Conservation (phyloP, 768 basidiomycete species). For the Pulveroboletus sp. region DNA sequence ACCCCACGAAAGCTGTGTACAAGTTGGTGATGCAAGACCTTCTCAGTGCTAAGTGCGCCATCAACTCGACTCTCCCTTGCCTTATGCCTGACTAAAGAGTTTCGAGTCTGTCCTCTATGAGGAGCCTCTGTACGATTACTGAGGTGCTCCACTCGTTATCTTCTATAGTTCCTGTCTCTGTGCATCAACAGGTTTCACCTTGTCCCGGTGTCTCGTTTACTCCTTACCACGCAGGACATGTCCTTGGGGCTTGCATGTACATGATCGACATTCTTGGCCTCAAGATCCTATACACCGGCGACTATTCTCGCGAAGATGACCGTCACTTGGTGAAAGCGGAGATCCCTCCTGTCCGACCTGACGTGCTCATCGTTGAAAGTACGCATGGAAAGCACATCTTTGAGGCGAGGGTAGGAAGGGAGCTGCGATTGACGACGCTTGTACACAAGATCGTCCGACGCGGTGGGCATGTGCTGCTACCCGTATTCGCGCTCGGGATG, state of each 20-base stretch:
- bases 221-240: constrained; percentile 96
- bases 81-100: constrained; percentile 21
- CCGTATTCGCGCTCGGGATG: constrained; percentile 89
- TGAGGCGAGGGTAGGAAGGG: constrained; percentile 83
- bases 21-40: constrained; percentile 99
- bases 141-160: constrained; percentile 82
- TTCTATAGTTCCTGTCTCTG: constrained; percentile 86
- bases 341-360: constrained; percentile 82
- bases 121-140: constrained; percentile 67
- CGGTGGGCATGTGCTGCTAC: constrained; percentile 91
- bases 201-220: constrained; percentile 91
- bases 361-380: constrained; percentile 94
- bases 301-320: constrained; percentile 96
- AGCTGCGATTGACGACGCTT: constrained; percentile 81
- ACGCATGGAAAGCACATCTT: constrained; percentile 93
- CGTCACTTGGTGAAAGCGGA: constrained; percentile 94
- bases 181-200: constrained; percentile 83
- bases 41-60: constrained; percentile 83
- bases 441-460: constrained; percentile 88
- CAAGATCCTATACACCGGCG: constrained; percentile 92
- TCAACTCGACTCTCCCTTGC: neutral
- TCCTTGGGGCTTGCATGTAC: constrained; percentile 96
- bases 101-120: constrained; percentile 61
- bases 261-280: constrained; percentile 93
- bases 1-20: constrained; percentile 97